Conservation (phyloP, 208 protist genomes). For the Novymonas esmeraldas region DNA sequence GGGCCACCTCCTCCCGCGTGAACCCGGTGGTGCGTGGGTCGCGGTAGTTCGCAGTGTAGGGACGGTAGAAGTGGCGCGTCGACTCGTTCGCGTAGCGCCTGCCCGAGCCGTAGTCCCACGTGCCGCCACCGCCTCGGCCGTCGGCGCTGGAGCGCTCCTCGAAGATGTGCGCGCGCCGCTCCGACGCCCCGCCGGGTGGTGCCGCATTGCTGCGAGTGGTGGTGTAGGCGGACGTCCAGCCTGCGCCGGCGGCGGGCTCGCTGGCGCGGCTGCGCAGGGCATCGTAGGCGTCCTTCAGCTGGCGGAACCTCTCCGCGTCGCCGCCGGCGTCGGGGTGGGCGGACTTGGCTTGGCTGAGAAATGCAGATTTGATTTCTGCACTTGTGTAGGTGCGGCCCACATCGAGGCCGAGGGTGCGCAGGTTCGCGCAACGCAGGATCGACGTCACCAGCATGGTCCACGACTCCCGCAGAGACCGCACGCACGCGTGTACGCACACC, state of each 20-base stretch:
- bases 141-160: conserved; percentile 20
- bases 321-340: conserved; percentile 53
- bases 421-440: conserved; percentile 1
- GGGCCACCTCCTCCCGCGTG: conserved; percentile 35
- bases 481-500: background rate
- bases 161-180: conserved; percentile 14
- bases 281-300: conserved; percentile 45
- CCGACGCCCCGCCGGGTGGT: background rate
- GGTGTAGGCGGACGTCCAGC: background rate
- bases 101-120: conserved; percentile 26
- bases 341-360: conserved; percentile 31
- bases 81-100: conserved; percentile 32
- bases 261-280: conserved; percentile 1
- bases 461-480: background rate
- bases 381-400: conserved; percentile 15
- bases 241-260: background rate
- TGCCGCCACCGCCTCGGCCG: background rate
- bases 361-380: conserved; percentile 39
- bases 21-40: conserved; percentile 38
- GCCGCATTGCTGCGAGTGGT: background rate
- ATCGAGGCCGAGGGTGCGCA: conserved; percentile 32
- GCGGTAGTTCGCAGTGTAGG: conserved; percentile 30
- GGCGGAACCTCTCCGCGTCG: conserved; percentile 30
- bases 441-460: background rate
- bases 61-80: conserved; percentile 47